Conservation (phyloP, 2,329 filamentous ascomycete genomes). For the Fusarium sp. region DNA sequence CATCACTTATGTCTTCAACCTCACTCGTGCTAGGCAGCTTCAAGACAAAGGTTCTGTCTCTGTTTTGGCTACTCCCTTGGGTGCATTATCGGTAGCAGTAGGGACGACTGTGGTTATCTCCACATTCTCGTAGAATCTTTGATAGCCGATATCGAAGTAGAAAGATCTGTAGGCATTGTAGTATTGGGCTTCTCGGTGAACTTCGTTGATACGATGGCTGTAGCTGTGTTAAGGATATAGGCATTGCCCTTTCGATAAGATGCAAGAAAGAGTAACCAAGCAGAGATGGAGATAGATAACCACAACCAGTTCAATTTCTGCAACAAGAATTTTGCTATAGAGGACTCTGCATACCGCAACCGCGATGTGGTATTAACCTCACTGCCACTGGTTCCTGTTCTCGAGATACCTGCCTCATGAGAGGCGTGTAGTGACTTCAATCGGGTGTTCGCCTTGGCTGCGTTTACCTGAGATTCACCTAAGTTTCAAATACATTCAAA, state of each 20-base stretch:
- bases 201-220: too few relatives aligned
- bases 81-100: too few relatives aligned
- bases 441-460: background rate
- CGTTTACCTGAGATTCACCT: background rate
- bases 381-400: background rate
- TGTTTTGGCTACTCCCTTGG: too few relatives aligned
- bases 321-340: background rate
- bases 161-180: background rate
- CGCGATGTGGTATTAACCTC: background rate
- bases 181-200: too few relatives aligned
- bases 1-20: background rate
- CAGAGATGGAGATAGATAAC: background rate
- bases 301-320: background rate
- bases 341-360: too few relatives aligned
- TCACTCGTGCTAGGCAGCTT: too few relatives aligned
- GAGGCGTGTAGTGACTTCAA: background rate
- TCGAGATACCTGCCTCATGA: background rate
- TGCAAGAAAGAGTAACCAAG: background rate
- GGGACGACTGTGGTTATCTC: background rate
- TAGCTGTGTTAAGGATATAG: too few relatives aligned
- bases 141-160: background rate
- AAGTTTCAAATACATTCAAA: background rate
- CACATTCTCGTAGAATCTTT: background rate
- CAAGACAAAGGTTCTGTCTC: too few relatives aligned
- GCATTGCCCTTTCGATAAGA: background rate